Evolutionary conservation across 345 rosid species (phyloP), one percentile per base, ranked within the genome.

Genomic region (Brassica incana): DNA sequence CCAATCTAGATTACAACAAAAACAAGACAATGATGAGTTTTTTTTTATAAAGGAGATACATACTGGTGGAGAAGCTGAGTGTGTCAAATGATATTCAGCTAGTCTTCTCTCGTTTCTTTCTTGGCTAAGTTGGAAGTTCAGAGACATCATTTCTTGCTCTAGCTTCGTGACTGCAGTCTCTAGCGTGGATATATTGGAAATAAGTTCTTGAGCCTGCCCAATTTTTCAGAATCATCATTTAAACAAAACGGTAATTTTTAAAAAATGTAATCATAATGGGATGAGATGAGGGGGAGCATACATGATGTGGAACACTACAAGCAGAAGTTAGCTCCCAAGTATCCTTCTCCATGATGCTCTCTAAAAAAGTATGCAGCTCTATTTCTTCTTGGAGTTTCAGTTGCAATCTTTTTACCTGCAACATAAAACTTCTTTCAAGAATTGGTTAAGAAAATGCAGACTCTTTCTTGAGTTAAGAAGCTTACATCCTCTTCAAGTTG

Each of bases 51-150:
- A 27, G 54, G 81, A 78, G 67, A 73, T 77, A 77, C 88, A 77
- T 70, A 87, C 83, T 59, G 88, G 76, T 72, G 84, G 85, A 66
- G 89, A 83, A 79, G 90, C 72, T 10, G 88, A 84, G 58, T 87
- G 94, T 81, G 87, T 83, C 77, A 89, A 70, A 71, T 83, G 90
- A 80, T 90, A 94, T 83, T 92, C 98, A 32, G 94, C 90, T 15
- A 94, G 92, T 83, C 88, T 86, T 43, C 96, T 82, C 73, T 94
- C 97, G 80, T 94, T 92, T 82, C 91, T 88, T 78, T 92, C 98
- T 88, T 92, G 98, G 84, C 96, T 92, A 74, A 94, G 89, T 78
- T 92, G 97, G 90, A 90, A 92, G 80, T 92, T 91, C 83, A 94
- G 83, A 61, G 96, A 86, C 80, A 92, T 84, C 85, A 88, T 89